These are phyloP conservation scores for Fragilaria crotonensis DNA, from an alignment of 108 stramenopile genomes.

Conservation along the genomic window DNA sequence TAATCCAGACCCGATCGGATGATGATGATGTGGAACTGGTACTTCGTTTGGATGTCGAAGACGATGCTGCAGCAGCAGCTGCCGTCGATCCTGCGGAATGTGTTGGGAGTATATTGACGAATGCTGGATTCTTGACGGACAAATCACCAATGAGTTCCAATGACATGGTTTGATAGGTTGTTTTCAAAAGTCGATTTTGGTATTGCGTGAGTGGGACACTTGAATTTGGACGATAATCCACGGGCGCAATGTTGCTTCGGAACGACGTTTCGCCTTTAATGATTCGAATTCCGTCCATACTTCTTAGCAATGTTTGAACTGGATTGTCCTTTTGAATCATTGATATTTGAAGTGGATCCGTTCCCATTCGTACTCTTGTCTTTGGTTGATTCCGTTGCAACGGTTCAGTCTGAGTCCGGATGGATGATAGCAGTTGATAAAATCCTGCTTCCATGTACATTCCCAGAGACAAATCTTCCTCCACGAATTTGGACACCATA, in stretches of 20 bases:
- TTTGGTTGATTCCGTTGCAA: neutral
- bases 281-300: neutral
- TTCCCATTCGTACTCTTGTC: neutral
- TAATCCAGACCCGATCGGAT: slow-evolving; percentile 70
- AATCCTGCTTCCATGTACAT: neutral
- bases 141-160: slow-evolving; percentile 75
- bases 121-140: slow-evolving; percentile 63
- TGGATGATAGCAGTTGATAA: neutral
- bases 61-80: slow-evolving; percentile 6
- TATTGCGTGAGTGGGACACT: neutral
- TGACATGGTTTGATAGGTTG: neutral
- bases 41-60: neutral
- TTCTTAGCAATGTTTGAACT: neutral
- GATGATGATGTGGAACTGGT: neutral
- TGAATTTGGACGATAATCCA: neutral
- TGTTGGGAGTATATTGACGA: slow-evolving; percentile 51
- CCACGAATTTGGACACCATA: neutral
- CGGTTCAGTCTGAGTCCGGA: neutral
- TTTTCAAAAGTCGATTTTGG: neutral
- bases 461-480: neutral
- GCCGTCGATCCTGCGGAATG: slow-evolving; percentile 46
- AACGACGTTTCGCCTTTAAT: neutral
- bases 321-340: neutral
- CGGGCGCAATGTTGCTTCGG: neutral
- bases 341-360: neutral